Conservation (phyloP, 805 yeast species). For the Cyberlindnera maritima region DNA sequence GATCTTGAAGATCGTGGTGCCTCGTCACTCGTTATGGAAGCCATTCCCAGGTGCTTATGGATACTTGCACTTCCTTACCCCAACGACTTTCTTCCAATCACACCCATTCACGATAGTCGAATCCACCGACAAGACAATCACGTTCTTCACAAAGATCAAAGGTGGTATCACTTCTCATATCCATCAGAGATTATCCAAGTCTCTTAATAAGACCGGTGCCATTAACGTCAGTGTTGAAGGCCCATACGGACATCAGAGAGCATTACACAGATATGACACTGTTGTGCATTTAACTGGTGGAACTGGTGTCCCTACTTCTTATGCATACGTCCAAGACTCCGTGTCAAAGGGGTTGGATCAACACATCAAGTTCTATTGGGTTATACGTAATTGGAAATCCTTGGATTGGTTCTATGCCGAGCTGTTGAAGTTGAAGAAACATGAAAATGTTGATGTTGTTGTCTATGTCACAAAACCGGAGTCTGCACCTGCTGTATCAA, state of each 20-base stretch:
- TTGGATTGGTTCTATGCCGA: conserved; percentile 51
- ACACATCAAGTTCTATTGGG: conserved; percentile 59
- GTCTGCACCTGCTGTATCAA: conserved; percentile 12
- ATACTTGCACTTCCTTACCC: conserved; percentile 53
- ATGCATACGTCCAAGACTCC: conserved; percentile 36
- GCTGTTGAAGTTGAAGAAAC: conserved; percentile 31
- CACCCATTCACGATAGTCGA: conserved; percentile 69
- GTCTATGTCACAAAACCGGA: conserved; percentile 25
- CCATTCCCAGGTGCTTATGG: conserved; percentile 56
- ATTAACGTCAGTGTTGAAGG: conserved; percentile 54
- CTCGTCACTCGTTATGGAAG: conserved; percentile 46
- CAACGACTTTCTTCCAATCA: conserved; percentile 59
- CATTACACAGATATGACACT: conserved; percentile 36
- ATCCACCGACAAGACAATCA: conserved; percentile 36
- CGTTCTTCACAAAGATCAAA: conserved; percentile 49
- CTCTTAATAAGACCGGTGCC: conserved; percentile 24
- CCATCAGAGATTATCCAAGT: conserved; percentile 29
- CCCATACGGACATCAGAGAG: conserved; percentile 50
- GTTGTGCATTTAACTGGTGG: conserved; percentile 49
- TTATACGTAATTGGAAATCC: conserved; percentile 50
- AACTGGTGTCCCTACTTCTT: conserved; percentile 51
- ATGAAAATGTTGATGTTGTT: conserved; percentile 15
- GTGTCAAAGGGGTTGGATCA: conserved; percentile 23
- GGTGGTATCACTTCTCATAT: conserved; percentile 44
- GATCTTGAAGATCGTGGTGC: conserved; percentile 38